phyloP scores from a whole-genome alignment of 257 asterid genomes.

The Penstemon eatonii region DNA sequence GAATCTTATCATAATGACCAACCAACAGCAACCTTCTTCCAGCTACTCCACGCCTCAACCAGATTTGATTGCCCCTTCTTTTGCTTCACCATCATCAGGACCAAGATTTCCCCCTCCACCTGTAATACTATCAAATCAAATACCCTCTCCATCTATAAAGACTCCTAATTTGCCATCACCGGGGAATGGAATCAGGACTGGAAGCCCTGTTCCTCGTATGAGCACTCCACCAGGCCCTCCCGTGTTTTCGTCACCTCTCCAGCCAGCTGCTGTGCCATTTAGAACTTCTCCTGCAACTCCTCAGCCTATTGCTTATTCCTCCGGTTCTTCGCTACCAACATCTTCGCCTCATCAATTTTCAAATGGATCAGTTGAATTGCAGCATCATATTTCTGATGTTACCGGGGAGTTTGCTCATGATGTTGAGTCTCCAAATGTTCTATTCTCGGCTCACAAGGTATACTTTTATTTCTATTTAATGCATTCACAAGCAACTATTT shows the following conservation, averaged over 20 bases:
- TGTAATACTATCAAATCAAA: slow-evolving; percentile 57
- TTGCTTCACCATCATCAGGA: slow-evolving; percentile 37
- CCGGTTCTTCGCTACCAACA: slow-evolving; percentile 73
- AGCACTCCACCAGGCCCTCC: slow-evolving; percentile 99
- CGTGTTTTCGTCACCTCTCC: slow-evolving; percentile 84
- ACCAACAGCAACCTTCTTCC: slow-evolving; percentile 51
- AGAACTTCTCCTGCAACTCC: slow-evolving; percentile 95
- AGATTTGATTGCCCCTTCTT: slow-evolving; percentile 48
- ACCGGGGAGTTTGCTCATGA: slow-evolving; percentile 51
- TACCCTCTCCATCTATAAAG: slow-evolving; percentile 62
- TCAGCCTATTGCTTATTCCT: slow-evolving; percentile 83
- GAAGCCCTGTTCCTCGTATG: slow-evolving; percentile 65
- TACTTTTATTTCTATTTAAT: neutral
- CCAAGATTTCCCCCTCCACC: slow-evolving; percentile 66
- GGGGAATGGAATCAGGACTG: slow-evolving; percentile 57
- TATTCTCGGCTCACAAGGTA: slow-evolving; percentile 95
- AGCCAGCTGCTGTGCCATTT: slow-evolving; percentile 96
- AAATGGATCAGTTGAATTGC: slow-evolving; percentile 67
- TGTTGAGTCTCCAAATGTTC: slow-evolving; percentile 64
- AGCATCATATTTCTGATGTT: slow-evolving; percentile 52
- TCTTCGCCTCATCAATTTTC: slow-evolving; percentile 69
- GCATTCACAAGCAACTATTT: neutral
- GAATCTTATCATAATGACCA: slow-evolving; percentile 45
- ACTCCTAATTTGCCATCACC: slow-evolving; percentile 69
- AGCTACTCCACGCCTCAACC: slow-evolving; percentile 37